Base-by-base conservation (phyloP, 805 yeast species). In the Hemisphaericaspora nanyangensis region DNA sequence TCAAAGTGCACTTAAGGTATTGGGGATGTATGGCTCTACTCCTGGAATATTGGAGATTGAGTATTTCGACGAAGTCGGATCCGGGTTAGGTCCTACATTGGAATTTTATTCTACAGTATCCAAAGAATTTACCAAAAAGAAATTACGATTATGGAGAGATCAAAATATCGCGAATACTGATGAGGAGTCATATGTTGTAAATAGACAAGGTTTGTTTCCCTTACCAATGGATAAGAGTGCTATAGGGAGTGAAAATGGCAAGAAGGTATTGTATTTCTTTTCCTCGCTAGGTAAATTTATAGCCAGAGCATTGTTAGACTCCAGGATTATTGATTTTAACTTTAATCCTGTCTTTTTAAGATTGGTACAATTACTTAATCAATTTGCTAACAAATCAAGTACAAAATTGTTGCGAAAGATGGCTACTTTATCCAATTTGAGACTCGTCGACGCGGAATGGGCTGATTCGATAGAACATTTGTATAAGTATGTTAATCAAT, bases 61-160 rank as follows among this genome's bases (percentile, higher is more conserved):
- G 56, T 91, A 85, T 52, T 79, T 74, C 46, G 89, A 83, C 47
- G 99, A 91, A 57, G 96, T 75, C 6, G 99, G 98, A n/a, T 82
- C 96, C 0, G 99, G 99, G 0, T 64, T 89, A 32, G 99, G 99
- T 0, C 99, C 99, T 3, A 91, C 99, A 0, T 68, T 90, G 46
- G 99, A 91, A 60, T 91, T 93, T 54, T 91, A 88, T 54, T 80
- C 97, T 0, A 67, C 72, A 12, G 88, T 86, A 2, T 88, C 96
- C 0, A 77, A 70, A 40, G 89, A 82, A 46, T 88, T 91, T 56
- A 65, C 83, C 1, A 71, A 65, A 47, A 72, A 70, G 36, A 70
- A 69, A 19, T 60, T 82, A 34, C 61, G 60, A 7, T 65, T 93
- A 66, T 91, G 98, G 98, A 72, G 95, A 48, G 60, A 60, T 38